Base-by-base conservation (phyloP, 257 asterid genomes). In the Scutellaria minor region DNA sequence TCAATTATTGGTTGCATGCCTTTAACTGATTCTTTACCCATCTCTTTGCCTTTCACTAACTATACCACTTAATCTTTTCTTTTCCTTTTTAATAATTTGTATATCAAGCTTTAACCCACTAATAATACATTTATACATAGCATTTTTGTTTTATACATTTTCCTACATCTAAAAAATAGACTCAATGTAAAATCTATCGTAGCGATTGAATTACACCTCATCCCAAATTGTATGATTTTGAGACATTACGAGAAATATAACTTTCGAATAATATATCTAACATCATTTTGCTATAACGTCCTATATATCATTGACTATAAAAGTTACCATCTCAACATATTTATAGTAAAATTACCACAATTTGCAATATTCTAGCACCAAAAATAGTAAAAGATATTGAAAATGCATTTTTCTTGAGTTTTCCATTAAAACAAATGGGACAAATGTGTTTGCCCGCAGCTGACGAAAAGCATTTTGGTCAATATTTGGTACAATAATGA, bases 1-100 rank as follows among this genome's bases (percentile, higher is more conserved):
- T 74, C 83, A 79, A 80, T 80, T 74, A 77, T 77, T 80, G 72
- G 75, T 59, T 48, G 65, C 78, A 74, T 48, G 72, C 61, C 52
- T 51, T 52, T 4, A 31, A 31, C 37, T 1, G 0, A 31, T 31
- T 51, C 14, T 52, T 15, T 41, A 72, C 63, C 77, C n/a, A 61
- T 61, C 60, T 48, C 70, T 48, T 35, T 35, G 42, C 14, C 48
- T 66, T 66, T 50, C 35, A 31, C 5, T 31, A 31, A 31, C 1
- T 6, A 7, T n/a, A 7, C 35, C 10, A 50, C 35, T 51, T 58
- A 2, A 4, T 35, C 35, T 15, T 9, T 15, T 3, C 4, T 3
- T 39, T n/a, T 35, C 24, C 10, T 18, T 56, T 27, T 35, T 39
- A 37, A 31, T 31, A 2, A 31, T 31, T 31, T 31, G 0, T 4